Evolutionary conservation across 192 early-diverging fungal species (phyloP), one percentile per base, ranked within the genome.

Genomic region (Coemansia sp.): DNA sequence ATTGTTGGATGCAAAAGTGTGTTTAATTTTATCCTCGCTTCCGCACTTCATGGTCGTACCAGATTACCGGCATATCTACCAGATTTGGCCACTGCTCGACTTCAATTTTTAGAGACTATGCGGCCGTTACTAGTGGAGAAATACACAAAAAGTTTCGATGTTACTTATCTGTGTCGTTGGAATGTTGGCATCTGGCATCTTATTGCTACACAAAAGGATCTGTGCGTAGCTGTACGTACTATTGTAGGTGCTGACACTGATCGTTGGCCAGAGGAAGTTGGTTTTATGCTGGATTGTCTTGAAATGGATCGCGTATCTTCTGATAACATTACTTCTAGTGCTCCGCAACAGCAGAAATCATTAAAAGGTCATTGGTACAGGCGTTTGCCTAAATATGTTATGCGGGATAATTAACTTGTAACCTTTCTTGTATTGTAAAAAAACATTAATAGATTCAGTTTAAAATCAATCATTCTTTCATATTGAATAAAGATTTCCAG

Each of bases 211-310:
- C 76, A 79, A 67, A 56, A 59, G 0, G 71, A 72, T 20, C 64
- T 79, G 61, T 70, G 68, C 7, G 8, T 32, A 29, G 56, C 63
- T 1, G 76, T 79, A n/a, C 50, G 71, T 0, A 55, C 67, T 9
- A 79, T 79, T 30, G 76, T 79, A 11, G 76, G 76, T 3, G 60
- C 71, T 5, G 76, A 79, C 22, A 73, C 71, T 10, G 76, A 78
- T 31, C 7, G n/a, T 10, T 78, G 76, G 70, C 76, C 76, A 1
- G 76, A 78, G 31, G 66, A 70, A 23, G 71, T 78, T 6, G 67
- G 71, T 20, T 66, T 70, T 21, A 78, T 78, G 76, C 60, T 78
- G 11, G 71, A 73, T 30, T 63, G 63, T 9, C 52, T 78, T 51
- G 76, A 70, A 36, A 50, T 54, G 39, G 55, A 10, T 46, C 39